Evolutionary conservation across 2,329 filamentous ascomycete species (phyloP), one percentile per base, ranked within the genome.

Genomic region (Metarhizium anisopliae): DNA sequence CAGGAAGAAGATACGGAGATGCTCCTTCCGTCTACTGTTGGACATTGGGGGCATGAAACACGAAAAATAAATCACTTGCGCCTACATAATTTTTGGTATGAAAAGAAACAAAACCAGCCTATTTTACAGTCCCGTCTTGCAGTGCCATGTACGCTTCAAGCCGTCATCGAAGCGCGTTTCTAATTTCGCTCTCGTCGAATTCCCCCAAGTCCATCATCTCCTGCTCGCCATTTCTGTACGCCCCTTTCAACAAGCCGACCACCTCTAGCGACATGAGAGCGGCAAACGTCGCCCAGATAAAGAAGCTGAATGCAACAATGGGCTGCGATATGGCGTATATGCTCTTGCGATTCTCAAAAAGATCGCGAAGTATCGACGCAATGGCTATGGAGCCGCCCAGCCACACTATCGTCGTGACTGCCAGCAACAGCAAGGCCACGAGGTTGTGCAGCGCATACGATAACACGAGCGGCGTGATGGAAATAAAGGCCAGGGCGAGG

Each of bases 61-160:
- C 25, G 1, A 25, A 25, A 25, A 25, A 25, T 25, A 25, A 25
- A 25, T 25, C 25, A 25, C 25, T 25, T 25, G 25, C 25, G 25
- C 25, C 25, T 25, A 25, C 25, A 25, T 25, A 4, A 1, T 25
- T 25, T 25, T 25, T 4, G 25, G 25, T 25, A 25, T 25, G 25
- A 25, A 25, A 25, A 25, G 25, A 25, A 25, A 0, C 76, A 79
- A 58, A 74, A 79, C 2, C 73, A 78, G 2, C 80, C 82, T 57
- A 77, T 82, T 16, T 66, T 82, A 36, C 35, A 36, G 35, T 13
- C 35, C 13, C 7, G 13, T 8, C 35, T 1, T 11, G 8, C 35
- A 25, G 25, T 25, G 25, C 25, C 25, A 25, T 25, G 25, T 25
- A 25, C 25, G 25, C 25, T 25, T 13, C 35, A 36, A 13, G 2